Conservation (phyloP, 2,329 filamentous ascomycete species). For the Macrophomina phaseolina region DNA sequence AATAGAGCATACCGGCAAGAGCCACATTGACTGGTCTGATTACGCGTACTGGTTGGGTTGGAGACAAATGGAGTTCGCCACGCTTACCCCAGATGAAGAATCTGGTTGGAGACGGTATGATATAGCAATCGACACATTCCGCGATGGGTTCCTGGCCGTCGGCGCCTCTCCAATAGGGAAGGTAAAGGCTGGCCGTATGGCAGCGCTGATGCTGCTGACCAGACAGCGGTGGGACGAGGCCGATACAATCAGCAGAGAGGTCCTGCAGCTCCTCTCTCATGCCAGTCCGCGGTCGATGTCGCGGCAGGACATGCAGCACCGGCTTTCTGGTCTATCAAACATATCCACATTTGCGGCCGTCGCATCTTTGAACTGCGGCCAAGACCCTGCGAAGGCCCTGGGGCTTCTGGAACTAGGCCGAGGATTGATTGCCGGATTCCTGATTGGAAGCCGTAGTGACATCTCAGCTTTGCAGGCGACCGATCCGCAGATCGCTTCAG, state of each 20-base stretch:
- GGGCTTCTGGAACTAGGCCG: background rate
- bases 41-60: constrained; percentile 8
- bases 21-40: constrained; percentile 19
- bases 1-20: background rate
- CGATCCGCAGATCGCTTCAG: background rate
- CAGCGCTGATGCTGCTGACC: background rate
- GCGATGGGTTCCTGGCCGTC: background rate
- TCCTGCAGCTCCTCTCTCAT: background rate
- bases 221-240: constrained; percentile 3
- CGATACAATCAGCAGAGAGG: background rate
- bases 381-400: background rate
- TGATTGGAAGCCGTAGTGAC: constrained; percentile 1
- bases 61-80: constrained; percentile 1
- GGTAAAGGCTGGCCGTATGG: background rate
- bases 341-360: constrained; percentile 21
- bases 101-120: background rate
- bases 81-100: background rate
- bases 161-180: background rate
- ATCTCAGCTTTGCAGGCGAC: background rate
- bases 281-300: constrained; percentile 26
- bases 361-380: background rate
- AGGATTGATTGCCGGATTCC: background rate
- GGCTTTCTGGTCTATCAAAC: constrained; percentile 16
- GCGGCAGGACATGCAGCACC: constrained; percentile 22
- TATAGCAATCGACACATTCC: background rate